Base-by-base conservation (phyloP, 768 basidiomycete species). In the Russula vinacea region DNA sequence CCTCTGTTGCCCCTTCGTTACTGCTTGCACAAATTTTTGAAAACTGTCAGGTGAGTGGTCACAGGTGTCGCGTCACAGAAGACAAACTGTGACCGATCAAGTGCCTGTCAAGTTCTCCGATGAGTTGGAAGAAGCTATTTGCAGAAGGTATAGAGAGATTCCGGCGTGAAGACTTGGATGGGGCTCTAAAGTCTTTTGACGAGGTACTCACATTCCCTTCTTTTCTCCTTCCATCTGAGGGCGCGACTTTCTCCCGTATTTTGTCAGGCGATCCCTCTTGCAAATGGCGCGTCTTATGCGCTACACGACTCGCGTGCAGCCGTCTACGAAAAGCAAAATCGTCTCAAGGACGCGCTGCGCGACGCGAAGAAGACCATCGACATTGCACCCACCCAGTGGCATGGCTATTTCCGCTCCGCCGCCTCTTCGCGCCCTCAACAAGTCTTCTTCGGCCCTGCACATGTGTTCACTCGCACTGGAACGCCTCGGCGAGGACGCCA, bases 271-370 rank as follows among this genome's bases (percentile, higher is more conserved):
- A 56, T 67, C 54, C 19, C 22, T n/a, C 26, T 65, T 37, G 35
- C 66, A n/a, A 29, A 56, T 13, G 58, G 37, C 33, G 33, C 47
- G 40, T 26, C 51, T 35, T 49, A 67, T 70, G 74, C 77, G 37
- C 75, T 91, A 11, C 86, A 84, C 64, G 92, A 94, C 69, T 89
- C 88, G 33, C 84, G 92, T 17, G 88, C 92, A 0, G 86, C 86
- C 0, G 82, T 84, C 5, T 80, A 86, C 69, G 84, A 88, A 70
- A 86, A 81, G 67, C 79, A 90, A 3, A 83, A 79, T 8, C 79
- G 80, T 49, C 68, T 74, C 44, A 89, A 86, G 67, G 83, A 86
- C 19, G 90, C 90, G 0, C 77, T 94, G 6, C 76, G 75, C 14
- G 92, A 94, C 70, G 83, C 87, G 11, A 87, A 83, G 71, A 75